A percentile compares a stretch with the other conserved stretches of the same genome.
Conservation (phyloP, 2,329 filamentous ascomycete genomes). For the Cytospora paraplurivora region DNA sequence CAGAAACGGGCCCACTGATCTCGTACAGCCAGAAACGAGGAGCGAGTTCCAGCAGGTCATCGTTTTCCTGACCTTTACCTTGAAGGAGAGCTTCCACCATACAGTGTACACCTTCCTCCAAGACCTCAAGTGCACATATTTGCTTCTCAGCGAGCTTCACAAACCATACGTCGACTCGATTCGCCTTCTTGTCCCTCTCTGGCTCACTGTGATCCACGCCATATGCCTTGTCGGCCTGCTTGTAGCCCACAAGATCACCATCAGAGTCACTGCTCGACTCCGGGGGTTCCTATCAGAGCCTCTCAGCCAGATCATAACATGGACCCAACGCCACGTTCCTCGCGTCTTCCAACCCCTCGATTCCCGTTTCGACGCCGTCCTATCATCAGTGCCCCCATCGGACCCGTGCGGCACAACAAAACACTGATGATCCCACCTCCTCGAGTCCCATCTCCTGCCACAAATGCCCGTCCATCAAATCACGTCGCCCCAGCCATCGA, state of each 20-base stretch:
- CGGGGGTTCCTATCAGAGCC: neutral
- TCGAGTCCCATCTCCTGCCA: neutral
- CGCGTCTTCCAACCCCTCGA: constrained; percentile 26
- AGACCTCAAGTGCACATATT: constrained; percentile 22
- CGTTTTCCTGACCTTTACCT: constrained; percentile 33
- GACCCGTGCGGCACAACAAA: constrained; percentile 21
- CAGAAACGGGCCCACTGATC: neutral
- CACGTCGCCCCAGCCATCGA: neutral
- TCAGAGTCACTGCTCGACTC: neutral
- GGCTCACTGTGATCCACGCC: constrained; percentile 17
- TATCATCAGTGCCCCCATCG: constrained; percentile 26
- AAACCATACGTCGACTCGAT: constrained; percentile 20
- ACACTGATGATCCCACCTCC: neutral
- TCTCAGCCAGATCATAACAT: constrained; percentile 1
- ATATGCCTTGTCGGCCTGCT: constrained; percentile 17
- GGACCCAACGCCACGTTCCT: constrained; percentile 19
- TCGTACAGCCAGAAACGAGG: neutral
- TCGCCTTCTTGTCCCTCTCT: constrained; percentile 18
- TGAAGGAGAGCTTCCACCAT: constrained; percentile 27
- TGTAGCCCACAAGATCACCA: constrained; percentile 2
- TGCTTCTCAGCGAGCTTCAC: constrained; percentile 23
- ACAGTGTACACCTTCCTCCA: constrained; percentile 12
- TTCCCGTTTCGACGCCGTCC: constrained; percentile 25
- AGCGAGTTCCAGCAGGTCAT: constrained; percentile 27
- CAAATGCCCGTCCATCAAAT: neutral